These are phyloP conservation scores for Aspergillus piperis DNA, from an alignment of 2,329 filamentous ascomycete genomes.

Conservation along the genomic window DNA sequence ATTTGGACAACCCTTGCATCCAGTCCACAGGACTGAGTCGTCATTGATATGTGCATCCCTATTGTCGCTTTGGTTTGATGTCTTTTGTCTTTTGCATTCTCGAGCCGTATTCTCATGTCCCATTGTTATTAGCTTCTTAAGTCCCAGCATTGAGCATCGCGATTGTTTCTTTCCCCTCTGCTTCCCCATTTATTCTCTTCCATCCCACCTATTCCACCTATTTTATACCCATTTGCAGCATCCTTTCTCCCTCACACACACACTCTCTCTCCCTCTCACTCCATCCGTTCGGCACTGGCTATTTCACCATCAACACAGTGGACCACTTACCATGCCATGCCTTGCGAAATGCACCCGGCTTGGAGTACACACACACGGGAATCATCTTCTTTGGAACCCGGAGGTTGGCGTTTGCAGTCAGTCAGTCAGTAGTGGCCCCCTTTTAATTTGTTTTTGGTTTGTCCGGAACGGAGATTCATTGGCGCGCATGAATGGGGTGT, in stretches of 20 bases:
- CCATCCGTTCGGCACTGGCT: not conserved
- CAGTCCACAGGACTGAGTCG: not conserved
- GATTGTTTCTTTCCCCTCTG: slow-evolving; percentile 1
- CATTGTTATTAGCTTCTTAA: not conserved
- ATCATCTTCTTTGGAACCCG: not conserved
- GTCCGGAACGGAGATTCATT: not conserved
- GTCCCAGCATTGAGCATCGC: slow-evolving; percentile 17
- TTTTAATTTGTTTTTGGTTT: not conserved
- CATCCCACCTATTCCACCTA: slow-evolving; percentile 6
- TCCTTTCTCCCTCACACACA: not conserved
- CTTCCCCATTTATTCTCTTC: not conserved
- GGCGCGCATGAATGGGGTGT: not conserved
- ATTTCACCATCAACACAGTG: not conserved
- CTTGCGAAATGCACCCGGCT: not conserved
- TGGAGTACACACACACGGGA: not conserved
- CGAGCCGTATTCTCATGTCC: not conserved
- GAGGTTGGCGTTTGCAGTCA: not conserved
- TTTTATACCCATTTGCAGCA: slow-evolving; percentile 19
- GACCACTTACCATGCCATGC: not conserved
- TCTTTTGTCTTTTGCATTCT: slow-evolving; percentile 2
- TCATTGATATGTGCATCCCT: not conserved
- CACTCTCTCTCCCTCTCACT: not conserved
- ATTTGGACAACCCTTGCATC: not conserved
- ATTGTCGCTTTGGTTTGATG: not conserved
- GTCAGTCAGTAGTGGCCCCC: not conserved